Percentiles rank a stretch among this genome's conserved stretches.
These are phyloP conservation scores for Verticillium alfalfae DNA, from an alignment of 2,329 filamentous ascomycete genomes.

Conservation along the genomic window DNA sequence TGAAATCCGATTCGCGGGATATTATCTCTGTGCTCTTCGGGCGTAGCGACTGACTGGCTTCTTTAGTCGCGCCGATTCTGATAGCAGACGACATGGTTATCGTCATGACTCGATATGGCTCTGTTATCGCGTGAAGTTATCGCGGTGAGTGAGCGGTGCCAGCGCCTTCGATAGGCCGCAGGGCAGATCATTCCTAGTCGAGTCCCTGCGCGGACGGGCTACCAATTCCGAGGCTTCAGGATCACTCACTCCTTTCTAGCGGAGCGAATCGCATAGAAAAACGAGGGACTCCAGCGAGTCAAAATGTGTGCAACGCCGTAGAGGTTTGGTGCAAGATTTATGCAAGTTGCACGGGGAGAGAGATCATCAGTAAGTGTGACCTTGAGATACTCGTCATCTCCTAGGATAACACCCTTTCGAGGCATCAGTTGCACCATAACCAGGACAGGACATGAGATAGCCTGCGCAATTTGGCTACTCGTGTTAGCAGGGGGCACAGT, in stretches of 20 bases:
- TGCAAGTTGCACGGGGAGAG: neutral
- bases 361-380: neutral
- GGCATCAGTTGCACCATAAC: neutral
- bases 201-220: neutral
- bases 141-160: neutral
- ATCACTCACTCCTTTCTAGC: neutral
- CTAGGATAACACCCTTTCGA: neutral
- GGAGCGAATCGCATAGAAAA: neutral
- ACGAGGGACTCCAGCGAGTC: neutral
- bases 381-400: neutral
- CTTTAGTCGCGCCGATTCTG: neutral
- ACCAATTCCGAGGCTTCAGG: neutral
- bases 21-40: neutral
- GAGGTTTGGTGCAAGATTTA: neutral
- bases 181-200: neutral
- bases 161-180: neutral
- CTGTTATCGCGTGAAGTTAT: neutral
- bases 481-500: neutral
- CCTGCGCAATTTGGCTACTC: neutral
- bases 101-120: neutral
- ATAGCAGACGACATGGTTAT: neutral
- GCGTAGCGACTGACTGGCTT: neutral
- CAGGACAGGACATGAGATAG: neutral
- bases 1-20: neutral
- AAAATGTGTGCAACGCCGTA: neutral